Base-by-base conservation (phyloP, 805 yeast species). In the Kluyveromyces nonfermentans region DNA sequence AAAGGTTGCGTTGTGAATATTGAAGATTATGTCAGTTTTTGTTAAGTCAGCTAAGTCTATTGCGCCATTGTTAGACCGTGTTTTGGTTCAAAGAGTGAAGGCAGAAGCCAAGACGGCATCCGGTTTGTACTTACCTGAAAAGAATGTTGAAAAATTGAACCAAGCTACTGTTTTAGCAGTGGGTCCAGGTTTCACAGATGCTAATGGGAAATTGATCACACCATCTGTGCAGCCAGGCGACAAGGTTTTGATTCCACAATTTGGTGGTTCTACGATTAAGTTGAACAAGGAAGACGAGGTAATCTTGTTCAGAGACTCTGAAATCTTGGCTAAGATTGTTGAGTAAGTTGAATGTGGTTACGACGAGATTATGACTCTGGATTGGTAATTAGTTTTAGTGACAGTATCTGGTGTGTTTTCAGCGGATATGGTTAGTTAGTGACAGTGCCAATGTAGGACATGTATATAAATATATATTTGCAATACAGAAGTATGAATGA, bases 31-130 rank as follows among this genome's bases (percentile, higher is more conserved):
- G 78, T 68, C 77, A 48, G 74, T 88, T 40, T 63, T 84, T 52
- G 70, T 84, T 63, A 87, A 85, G 68, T 80, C 85, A 53, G 93
- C 86, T 58, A 83, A 87, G 70, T 77, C 87, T 47, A 82, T 93
- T 63, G 81, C 82, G 54, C 98, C 98, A 51, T 79, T 94, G 56
- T 75, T 93, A 56, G 97, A 93, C 80, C 84, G 98, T 71, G 90
- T 93, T 49, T 78, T 93, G 51, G 96, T 93, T 50, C 97, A 89
- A 73, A 85, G 97, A 69, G 70, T 83, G 62, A 88, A 87, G 75
- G 95, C 95, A 47, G 82, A 85, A 61, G 75, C 90, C 53, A 76
- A 88, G 73, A 89, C 97, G 47, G 84, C 95, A 46, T 80, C 93
- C 37, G 97, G 97, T 61, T 77, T 89, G 60, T 85, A 79, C 70